Base-by-base conservation (phyloP, 345 rosid genomes). In the Nasturtium officinale region DNA sequence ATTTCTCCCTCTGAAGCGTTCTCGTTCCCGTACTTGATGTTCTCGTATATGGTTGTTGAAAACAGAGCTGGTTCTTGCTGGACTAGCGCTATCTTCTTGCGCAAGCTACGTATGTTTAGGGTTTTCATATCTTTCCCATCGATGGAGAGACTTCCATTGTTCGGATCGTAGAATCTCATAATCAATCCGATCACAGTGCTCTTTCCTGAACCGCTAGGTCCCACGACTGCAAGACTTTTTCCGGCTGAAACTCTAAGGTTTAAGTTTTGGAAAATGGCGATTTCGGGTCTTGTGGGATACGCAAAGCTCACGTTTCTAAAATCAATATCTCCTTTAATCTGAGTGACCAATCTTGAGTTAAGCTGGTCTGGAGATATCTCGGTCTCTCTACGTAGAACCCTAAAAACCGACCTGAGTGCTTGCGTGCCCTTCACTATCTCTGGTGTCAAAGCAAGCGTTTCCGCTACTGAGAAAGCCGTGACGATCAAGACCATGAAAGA, bases 361-460 rank as follows among this genome's bases (percentile, higher is more conserved):
- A 82, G 78, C 61, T 77, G 73, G 17, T 84, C 56, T 5, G 91
- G 82, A 32, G 83, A 57, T 29, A 90, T 87, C 4, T 78, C 81
- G 0, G 92, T 84, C 62, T 73, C 78, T 65, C 90, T 80, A 69
- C 83, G 66, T 37, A 93, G 84, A 65, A 90, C 83, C 15, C 85
- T 68, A 51, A 90, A 90, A 64, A 93, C 94, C 0, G 96, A 83
- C 17, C 77, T 81, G 0, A 93, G 86, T 28, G 92, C 97, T 63
- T 86, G 94, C 9, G 91, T 79, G n/a, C 98, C 97, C 87, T 90
- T 93, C 25, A 89, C 88, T 51, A 90, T 84, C 71, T 93, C 94
- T 13, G 98, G 97, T 3, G 96, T 70, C 11, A 93, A 88, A 32
- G 98, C 89, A 32, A 93, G 87, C 7, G 98, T 87, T 77, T 93